phyloP scores from a whole-genome alignment of 2,329 filamentous ascomycete genomes.

The Cladosporium sp. region DNA sequence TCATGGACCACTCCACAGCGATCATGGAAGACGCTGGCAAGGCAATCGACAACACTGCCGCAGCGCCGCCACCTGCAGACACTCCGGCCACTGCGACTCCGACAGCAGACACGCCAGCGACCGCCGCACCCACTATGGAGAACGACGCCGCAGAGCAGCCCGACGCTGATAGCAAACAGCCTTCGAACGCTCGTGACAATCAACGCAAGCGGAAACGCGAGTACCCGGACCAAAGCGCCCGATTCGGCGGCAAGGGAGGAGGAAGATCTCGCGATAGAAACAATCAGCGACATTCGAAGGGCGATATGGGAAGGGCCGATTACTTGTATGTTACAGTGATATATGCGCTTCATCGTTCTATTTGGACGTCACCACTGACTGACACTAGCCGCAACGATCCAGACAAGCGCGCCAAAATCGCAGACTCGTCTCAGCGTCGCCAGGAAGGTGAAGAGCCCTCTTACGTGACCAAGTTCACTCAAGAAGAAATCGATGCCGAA shows the following conservation, averaged over 20 bases:
- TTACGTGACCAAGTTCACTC: constrained; percentile 49
- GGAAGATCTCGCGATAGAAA: constrained; percentile 24
- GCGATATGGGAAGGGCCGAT: constrained; percentile 63
- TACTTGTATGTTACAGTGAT: constrained; percentile 59
- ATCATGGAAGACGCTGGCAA: constrained; percentile 29
- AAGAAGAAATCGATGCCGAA: constrained; percentile 85
- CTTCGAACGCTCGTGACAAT: constrained; percentile 13
- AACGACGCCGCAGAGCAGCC: constrained; percentile 1
- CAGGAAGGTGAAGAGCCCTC: constrained; percentile 39
- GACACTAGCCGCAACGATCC: constrained; percentile 38
- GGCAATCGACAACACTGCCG: constrained; percentile 18
- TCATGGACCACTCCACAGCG: constrained; percentile 31
- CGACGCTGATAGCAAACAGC: constrained; percentile 12
- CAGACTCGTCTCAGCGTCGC: constrained; percentile 41
- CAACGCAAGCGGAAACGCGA: constrained; percentile 27
- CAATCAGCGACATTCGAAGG: constrained; percentile 50
- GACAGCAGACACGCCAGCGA: neutral
- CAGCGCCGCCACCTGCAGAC: constrained; percentile 14
- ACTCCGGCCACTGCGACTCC: constrained; percentile 4
- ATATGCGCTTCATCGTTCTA: too few species aligned
- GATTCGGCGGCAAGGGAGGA: constrained; percentile 19
- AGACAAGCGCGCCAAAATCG: constrained; percentile 46
- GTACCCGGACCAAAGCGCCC: constrained; percentile 23
- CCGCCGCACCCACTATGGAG: constrained; percentile 5
- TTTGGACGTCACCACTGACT: constrained; percentile 35